Evolutionary conservation across 139 green algal genomes (phyloP), one percentile per base, ranked within the genome.

Genomic region (Zygnema circumcarinatum): DNA sequence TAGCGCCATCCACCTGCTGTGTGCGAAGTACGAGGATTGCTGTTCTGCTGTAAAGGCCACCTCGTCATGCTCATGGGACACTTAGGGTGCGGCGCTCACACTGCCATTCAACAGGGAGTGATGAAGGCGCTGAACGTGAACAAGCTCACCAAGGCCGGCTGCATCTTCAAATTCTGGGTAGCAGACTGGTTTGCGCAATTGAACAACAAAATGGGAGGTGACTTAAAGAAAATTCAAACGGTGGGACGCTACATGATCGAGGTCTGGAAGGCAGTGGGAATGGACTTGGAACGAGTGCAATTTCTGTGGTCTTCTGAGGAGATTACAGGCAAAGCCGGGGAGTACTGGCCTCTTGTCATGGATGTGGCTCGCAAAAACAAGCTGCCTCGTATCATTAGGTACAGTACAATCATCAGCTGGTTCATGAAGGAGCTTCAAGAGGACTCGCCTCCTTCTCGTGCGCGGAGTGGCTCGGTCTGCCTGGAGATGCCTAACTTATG

Each of bases 91-190:
- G n/a, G n/a, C n/a, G n/a, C n/a, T n/a, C n/a, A n/a, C n/a, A n/a
- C n/a, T n/a, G n/a, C n/a, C n/a, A n/a, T n/a, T n/a, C n/a, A n/a
- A 73, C 93, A 98, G 93, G 97, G 97, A 69, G 97, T 99, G 35
- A 94, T 99, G 92, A 99, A 99, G 92, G 95, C 94, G 32, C 93
- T 99, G 39, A 99, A 99, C 84, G 97, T 99, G 22, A 99, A 99
- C 93, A 98, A 98, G 92, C 94, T 99, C 0, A 99, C 97, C 25
- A 95, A 96, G 90, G 94, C 92, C 21, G 96, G 96, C 3, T 95
- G 96, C 67, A 95, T 91, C 11, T 99, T 99, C 94, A 98, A 98
- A 76, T 94, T 94, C 84, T 94, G 95, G 95, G 94, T 98, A 68
- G 95, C 95, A 2, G 95, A 97, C 88, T 98, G 95, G 95, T 98